phyloP scores from a whole-genome alignment of 805 yeast genomes.

The Maudiozyma serrabonitensis region DNA sequence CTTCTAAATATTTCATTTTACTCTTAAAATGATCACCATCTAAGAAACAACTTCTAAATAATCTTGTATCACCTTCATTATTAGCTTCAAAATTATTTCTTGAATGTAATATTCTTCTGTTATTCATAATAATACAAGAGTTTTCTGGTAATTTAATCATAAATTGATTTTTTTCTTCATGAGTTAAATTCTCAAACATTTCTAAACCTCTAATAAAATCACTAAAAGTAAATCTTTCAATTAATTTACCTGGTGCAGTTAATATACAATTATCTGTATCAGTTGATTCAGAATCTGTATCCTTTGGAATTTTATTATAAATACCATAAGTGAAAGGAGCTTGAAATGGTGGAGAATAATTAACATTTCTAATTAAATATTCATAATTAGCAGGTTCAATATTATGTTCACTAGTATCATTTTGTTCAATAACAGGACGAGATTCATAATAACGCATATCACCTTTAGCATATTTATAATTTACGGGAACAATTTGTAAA shows the following conservation, averaged over 20 bases:
- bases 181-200: slow-evolving; percentile 50
- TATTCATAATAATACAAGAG: slow-evolving; percentile 58
- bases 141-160: slow-evolving; percentile 47
- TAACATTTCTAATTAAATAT: slow-evolving; percentile 42
- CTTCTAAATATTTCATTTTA: slow-evolving; percentile 36
- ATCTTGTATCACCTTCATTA: slow-evolving; percentile 30
- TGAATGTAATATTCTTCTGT: slow-evolving; percentile 62
- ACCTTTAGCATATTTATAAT: slow-evolving; percentile 57
- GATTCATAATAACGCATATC: slow-evolving; percentile 52
- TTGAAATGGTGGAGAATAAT: slow-evolving; percentile 77
- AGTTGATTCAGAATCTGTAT: slow-evolving; percentile 7
- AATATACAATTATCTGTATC: slow-evolving; percentile 11
- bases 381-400: slow-evolving; percentile 25
- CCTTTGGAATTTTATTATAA: slow-evolving; percentile 25
- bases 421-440: slow-evolving; percentile 56
- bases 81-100: slow-evolving; percentile 42
- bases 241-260: slow-evolving; percentile 30
- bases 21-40: slow-evolving; percentile 65
- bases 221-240: slow-evolving; percentile 36
- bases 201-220: slow-evolving; percentile 51
- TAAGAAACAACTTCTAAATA: slow-evolving; percentile 69
- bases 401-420: slow-evolving; percentile 29
- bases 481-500: slow-evolving; percentile 50
- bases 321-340: slow-evolving; percentile 61
- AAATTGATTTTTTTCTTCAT: slow-evolving; percentile 44